Conservation (phyloP, 805 yeast genomes). For the Wickerhamiella musiphila region DNA sequence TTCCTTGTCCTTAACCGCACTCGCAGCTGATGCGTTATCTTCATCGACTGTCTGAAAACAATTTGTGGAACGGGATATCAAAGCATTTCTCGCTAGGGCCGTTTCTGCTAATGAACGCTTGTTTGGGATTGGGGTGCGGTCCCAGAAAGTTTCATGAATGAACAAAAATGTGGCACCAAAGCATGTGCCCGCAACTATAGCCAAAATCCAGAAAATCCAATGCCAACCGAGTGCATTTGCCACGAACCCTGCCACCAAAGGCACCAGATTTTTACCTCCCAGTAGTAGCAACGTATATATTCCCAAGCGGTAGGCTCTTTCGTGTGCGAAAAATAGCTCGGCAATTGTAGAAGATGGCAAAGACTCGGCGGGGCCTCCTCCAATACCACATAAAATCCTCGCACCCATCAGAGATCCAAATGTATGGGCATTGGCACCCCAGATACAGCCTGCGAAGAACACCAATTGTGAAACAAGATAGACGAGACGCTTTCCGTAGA, state of each 20-base stretch:
- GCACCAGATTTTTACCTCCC: slow-evolving; percentile 46
- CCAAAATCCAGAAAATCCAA: slow-evolving; percentile 44
- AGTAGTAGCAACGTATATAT: slow-evolving; percentile 37
- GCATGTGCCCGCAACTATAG: slow-evolving; percentile 33
- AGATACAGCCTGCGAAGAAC: slow-evolving; percentile 34
- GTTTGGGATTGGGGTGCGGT: slow-evolving; percentile 34
- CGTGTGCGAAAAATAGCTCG: slow-evolving; percentile 43
- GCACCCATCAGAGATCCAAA: slow-evolving; percentile 40
- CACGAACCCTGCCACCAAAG: slow-evolving; percentile 37
- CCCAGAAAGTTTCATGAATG: slow-evolving; percentile 53
- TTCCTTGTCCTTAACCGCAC: background rate
- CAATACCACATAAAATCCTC: slow-evolving; percentile 40
- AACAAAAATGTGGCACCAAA: slow-evolving; percentile 31
- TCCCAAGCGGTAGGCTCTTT: slow-evolving; percentile 43
- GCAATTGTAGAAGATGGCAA: slow-evolving; percentile 44
- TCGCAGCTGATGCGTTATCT: background rate
- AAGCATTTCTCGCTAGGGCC: slow-evolving; percentile 27
- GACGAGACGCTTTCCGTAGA: slow-evolving; percentile 40
- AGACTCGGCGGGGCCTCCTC: slow-evolving; percentile 44
- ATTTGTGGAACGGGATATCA: too few relatives aligned
- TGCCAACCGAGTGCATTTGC: slow-evolving; percentile 33
- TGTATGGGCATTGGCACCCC: slow-evolving; percentile 34
- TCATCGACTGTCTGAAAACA: background rate
- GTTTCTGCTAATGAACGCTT: slow-evolving; percentile 33
- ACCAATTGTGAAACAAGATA: slow-evolving; percentile 32